Evolutionary conservation across 176 grass and related monocot genomes (phyloP), one percentile per base, ranked within the genome.

Genomic region (Pontederia paniculata): DNA sequence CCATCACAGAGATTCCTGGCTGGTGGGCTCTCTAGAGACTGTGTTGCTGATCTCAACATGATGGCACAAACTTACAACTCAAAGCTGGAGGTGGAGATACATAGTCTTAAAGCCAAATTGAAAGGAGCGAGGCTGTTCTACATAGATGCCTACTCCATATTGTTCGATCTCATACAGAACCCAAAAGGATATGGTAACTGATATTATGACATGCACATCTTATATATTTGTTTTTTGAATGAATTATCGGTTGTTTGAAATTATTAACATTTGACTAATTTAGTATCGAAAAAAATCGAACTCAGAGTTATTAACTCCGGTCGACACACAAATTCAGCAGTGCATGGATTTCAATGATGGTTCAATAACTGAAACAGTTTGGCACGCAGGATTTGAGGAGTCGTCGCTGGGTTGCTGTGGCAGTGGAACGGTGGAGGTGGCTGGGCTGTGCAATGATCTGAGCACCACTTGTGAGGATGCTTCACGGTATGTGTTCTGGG

Each of bases 391-490:
- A 11, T 94, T 94, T 76, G 68, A 37, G 20, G 23, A 81, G 60
- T 76, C 83, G 15, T 81, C 53, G 12, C 31, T 13, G 18, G 88
- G 88, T 0, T 93, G 88, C 66, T 93, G 88, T 58, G 88, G 88
- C 54, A 93, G 82, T 0, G 88, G 88, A 0, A 73, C 83, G 19
- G 47, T 94, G 8, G 88, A 94, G 80, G 83, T 78, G 0, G 76
- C 77, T 21, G 68, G 83, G 4, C 71, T 88, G 62, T 88, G 88
- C 77, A 94, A 94, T 17, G 62, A 54, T 25, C 2, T 88, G 45
- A 81, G 76, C 12, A 19, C 18, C 8, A 55, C 52, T 21, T 55
- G 52, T 11, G 17, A 17, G 44, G 31, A 60, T 44, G 58, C 42
- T 60, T 60, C 58, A 20, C 17, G 44, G 41, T 60, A 60, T 44